Evolutionary conservation across 2,329 filamentous ascomycete genomes (phyloP).

Genomic region (Pseudopyrenochaeta lycopersici): DNA sequence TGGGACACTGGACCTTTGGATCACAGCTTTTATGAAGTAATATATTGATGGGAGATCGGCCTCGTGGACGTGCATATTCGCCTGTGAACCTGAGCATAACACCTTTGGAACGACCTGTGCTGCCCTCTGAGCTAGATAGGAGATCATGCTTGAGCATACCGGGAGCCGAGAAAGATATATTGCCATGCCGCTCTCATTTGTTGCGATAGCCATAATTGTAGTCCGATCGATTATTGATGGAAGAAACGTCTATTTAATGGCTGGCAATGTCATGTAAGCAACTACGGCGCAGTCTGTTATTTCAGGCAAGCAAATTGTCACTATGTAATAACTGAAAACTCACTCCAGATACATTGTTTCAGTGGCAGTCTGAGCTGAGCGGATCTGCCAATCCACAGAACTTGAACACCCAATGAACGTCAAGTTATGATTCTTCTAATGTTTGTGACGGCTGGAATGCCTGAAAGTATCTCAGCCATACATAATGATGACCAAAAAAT

Average conservation of each 20-base stretch:
- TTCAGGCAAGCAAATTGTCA: neutral
- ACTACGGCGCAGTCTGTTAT: neutral
- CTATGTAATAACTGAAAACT: neutral
- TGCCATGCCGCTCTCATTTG: neutral
- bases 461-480: neutral
- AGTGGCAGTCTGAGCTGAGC: neutral
- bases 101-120: slow-evolving; percentile 82
- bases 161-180: slow-evolving; percentile 62
- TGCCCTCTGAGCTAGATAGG: slow-evolving; percentile 76
- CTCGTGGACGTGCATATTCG: slow-evolving; percentile 58
- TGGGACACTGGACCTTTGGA: slow-evolving; percentile 92
- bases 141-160: slow-evolving; percentile 78
- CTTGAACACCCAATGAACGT: neutral
- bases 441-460: neutral
- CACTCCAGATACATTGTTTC: neutral
- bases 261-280: neutral
- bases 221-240: neutral
- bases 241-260: neutral
- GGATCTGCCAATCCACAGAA: neutral
- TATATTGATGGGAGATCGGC: slow-evolving; percentile 76
- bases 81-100: slow-evolving; percentile 35
- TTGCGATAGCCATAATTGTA: neutral
- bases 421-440: neutral
- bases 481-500: neutral
- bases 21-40: slow-evolving; percentile 88